These are phyloP conservation scores for Gardenia jasminoides DNA, from an alignment of 257 asterid species.

Conservation along the genomic window DNA sequence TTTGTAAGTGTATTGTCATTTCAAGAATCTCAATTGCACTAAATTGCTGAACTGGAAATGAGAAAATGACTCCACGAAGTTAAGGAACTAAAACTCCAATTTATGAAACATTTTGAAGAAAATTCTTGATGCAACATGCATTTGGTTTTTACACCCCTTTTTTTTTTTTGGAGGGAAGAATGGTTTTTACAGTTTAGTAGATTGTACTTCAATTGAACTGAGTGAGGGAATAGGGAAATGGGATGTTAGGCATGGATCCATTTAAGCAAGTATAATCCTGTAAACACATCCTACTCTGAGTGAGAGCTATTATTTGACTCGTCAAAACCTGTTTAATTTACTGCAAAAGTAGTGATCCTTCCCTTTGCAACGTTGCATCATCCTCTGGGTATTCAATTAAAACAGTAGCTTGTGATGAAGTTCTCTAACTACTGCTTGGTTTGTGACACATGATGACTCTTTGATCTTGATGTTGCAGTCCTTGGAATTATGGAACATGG, in stretches of 20 bases:
- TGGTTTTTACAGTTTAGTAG: not conserved
- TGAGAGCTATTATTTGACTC: not conserved
- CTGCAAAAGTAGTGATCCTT: not conserved
- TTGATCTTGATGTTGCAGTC: constrained; percentile 42
- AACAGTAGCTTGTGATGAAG: constrained; percentile 2
- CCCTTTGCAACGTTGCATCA: not conserved
- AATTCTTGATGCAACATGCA: not conserved
- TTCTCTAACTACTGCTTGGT: not conserved
- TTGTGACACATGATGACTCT: not conserved
- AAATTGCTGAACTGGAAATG: too few relatives aligned
- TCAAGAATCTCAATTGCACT: too few relatives aligned
- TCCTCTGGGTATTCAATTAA: not conserved
- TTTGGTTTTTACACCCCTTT: not conserved
- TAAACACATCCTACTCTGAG: not conserved
- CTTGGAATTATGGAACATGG: constrained; percentile 93
- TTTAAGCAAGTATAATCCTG: not conserved
- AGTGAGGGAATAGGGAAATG: not conserved
- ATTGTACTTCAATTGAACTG: not conserved
- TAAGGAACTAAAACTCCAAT: not conserved
- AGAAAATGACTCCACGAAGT: not conserved
- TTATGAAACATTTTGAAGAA: not conserved
- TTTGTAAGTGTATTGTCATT: too few relatives aligned
- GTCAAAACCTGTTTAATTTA: not conserved
- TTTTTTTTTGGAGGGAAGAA: too few relatives aligned
- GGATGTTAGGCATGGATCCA: not conserved